phyloP scores from a whole-genome alignment of 2,329 filamentous ascomycete genomes.

The Cladophialophora yegresii region DNA sequence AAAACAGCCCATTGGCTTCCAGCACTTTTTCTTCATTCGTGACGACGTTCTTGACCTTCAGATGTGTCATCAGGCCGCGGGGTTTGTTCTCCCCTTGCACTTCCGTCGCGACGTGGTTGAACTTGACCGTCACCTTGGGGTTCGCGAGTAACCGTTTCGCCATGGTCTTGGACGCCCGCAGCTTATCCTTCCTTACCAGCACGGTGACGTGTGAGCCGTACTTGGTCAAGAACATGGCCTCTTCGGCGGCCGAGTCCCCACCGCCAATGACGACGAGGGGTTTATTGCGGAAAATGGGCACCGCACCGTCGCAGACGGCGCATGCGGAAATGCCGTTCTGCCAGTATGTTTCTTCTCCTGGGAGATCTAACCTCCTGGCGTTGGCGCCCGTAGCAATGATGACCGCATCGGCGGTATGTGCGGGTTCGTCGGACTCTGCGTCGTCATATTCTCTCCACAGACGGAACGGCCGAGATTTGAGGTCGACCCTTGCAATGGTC shows the following conservation, averaged over 20 bases:
- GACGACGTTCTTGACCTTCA: conserved; percentile 77
- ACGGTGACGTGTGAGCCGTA: conserved; percentile 95
- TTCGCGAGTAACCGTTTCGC: conserved; percentile 77
- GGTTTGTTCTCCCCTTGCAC: conserved; percentile 78
- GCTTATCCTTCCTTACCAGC: conserved; percentile 80
- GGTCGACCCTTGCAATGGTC: conserved; percentile 85
- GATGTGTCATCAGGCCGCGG: conserved; percentile 78
- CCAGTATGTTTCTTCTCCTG: conserved; percentile 95
- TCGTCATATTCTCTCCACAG: conserved; percentile 90
- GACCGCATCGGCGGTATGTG: conserved; percentile 83
- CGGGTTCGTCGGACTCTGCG: conserved; percentile 64
- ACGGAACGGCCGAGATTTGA: conserved; percentile 82
- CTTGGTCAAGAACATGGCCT: conserved; percentile 96
- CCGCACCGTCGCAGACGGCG: conserved; percentile 93
- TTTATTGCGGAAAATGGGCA: conserved; percentile 97
- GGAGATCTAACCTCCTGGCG: conserved; percentile 76
- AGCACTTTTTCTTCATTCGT: conserved; percentile 79
- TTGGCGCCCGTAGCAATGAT: conserved; percentile 96
- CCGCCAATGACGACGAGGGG: conserved; percentile 93
- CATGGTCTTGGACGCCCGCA: conserved; percentile 90
- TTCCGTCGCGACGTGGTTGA: conserved; percentile 78
- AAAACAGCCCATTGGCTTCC: conserved; percentile 90
- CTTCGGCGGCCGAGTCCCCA: conserved; percentile 94
- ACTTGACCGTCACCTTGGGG: conserved; percentile 87
- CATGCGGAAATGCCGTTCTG: conserved; percentile 95